Evolutionary conservation across 352 stramenopile genomes (phyloP), one percentile per base, ranked within the genome.

Genomic region (Pythium biforme): DNA sequence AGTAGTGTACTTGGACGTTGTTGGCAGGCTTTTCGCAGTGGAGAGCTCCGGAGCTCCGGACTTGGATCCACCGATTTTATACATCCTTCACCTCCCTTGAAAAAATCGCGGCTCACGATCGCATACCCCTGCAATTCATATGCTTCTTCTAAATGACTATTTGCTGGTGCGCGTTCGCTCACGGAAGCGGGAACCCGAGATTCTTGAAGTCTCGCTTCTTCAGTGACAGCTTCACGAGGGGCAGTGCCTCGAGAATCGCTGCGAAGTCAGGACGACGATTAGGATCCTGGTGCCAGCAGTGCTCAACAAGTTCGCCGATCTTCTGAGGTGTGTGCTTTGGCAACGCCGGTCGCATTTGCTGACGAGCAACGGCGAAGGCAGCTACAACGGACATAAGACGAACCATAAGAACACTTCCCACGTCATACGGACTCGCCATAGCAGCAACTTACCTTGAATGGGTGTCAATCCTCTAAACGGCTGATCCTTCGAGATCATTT

Each of bases 201-300:
- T 92, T 89, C 77, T 93, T 91, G 59, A 89, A 92, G 54, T 94
- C 86, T 51, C 84, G 82, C 70, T 93, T 92, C 72, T 91, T 92
- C 52, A 94, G 66, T 46, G 84, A 90, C 31, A 69, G 70, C 54
- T 92, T 86, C 55, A 94, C 83, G n/a, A 91, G 62, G 25, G 86
- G 83, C 11, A 95, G 72, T 29, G 83, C 79, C 64, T 92, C 86
- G 26, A 94, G 57, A 55, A 94, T 90, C 34, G 74, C 73, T 3
- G 76, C 73, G 69, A 95, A 95, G 43, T 91, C 78, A 25, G 83
- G 83, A 29, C 86, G 83, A 1, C 83, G 75, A 41, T 77, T 68
- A 59, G 86, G 83, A 56, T 93, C 83, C 48, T 93, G 83, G 67
- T 90, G 82, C 86, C 86, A 95, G 64, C 86, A 92, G 58, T 89